Evolutionary conservation across 106 monocot species (phyloP).

Genomic region (Gastrodia elata): DNA sequence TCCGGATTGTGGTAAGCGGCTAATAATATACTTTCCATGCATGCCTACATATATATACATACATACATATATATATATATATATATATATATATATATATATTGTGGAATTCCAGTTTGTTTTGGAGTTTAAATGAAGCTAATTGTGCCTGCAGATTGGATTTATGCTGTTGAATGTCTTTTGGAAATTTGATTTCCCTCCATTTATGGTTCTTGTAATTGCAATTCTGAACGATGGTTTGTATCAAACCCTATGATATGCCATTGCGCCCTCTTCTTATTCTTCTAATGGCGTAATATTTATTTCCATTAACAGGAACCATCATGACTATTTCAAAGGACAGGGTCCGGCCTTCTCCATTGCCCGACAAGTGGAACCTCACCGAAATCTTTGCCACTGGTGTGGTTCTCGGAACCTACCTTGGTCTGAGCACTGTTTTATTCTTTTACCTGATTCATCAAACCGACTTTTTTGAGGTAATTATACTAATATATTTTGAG

Average conservation of each 20-base stretch:
- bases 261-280: neutral
- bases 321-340: slow-evolving; percentile 62
- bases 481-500: neutral
- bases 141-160: slow-evolving; percentile 37
- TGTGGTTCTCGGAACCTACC: slow-evolving; percentile 33
- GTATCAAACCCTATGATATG: neutral
- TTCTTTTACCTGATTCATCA: slow-evolving; percentile 35
- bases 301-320: slow-evolving; percentile 30
- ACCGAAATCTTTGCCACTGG: slow-evolving; percentile 48
- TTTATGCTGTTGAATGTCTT: slow-evolving; percentile 34
- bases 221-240: slow-evolving; percentile 56
- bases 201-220: slow-evolving; percentile 52
- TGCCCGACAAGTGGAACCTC: slow-evolving; percentile 56
- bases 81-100: no score
- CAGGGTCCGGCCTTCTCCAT: slow-evolving; percentile 45
- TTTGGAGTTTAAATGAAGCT: no score
- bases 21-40: neutral
- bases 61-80: no score
- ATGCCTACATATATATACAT: no score
- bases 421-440: slow-evolving; percentile 36
- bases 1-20: slow-evolving; percentile 67
- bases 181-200: slow-evolving; percentile 54
- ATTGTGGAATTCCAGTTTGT: no score
- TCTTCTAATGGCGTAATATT: neutral
- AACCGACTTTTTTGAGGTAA: slow-evolving; percentile 44